Conservation (phyloP, 352 stramenopile species). For the Globisporangium takayamanum region DNA sequence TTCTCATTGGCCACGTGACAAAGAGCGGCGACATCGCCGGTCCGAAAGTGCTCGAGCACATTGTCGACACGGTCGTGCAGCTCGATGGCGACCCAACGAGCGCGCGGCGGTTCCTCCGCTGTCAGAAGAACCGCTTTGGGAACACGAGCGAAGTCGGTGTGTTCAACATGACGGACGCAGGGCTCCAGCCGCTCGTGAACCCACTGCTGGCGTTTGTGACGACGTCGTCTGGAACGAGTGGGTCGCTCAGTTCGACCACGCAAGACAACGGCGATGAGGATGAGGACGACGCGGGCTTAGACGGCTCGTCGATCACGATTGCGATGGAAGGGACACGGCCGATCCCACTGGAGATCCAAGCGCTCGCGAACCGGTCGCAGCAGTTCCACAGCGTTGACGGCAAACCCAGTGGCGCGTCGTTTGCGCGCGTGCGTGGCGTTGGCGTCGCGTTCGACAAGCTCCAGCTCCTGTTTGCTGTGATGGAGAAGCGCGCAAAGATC, state of each 20-base stretch:
- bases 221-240: conserved; percentile 4
- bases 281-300: conserved; percentile 16
- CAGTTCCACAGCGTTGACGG: conserved; percentile 21
- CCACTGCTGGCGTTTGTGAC: conserved; percentile 80
- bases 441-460: conserved; percentile 88
- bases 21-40: conserved; percentile 96
- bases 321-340: conserved; percentile 91
- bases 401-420: conserved; percentile 19
- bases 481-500: conserved; percentile 89
- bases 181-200: conserved; percentile 71
- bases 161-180: conserved; percentile 91
- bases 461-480: conserved; percentile 91
- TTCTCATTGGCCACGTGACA: conserved; percentile 96
- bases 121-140: conserved; percentile 96
- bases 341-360: conserved; percentile 94
- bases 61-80: conserved; percentile 95
- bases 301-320: conserved; percentile 88
- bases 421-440: conserved; percentile 59
- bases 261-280: conserved; percentile 21
- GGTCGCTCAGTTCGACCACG: conserved; percentile 2
- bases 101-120: conserved; percentile 86
- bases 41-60: conserved; percentile 87
- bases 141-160: conserved; percentile 94
- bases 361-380: conserved; percentile 73
- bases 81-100: conserved; percentile 89